phyloP scores from a whole-genome alignment of 2,329 filamentous ascomycete species.

The Aspergillus sp. region DNA sequence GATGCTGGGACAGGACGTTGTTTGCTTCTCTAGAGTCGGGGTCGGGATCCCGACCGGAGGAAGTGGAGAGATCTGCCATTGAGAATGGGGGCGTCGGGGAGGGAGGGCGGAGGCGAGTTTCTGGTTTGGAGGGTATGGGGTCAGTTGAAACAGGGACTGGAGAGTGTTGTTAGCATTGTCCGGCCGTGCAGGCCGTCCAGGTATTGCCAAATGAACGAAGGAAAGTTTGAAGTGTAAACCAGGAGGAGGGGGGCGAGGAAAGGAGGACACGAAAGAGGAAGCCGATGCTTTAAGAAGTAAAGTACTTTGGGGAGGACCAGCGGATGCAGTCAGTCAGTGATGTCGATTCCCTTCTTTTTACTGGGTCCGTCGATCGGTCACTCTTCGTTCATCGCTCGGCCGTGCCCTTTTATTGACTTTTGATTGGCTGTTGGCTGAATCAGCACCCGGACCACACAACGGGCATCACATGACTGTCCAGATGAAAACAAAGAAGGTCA shows the following conservation, averaged over 20 bases:
- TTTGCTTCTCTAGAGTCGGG: constrained; percentile 17
- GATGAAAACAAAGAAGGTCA: too few relatives aligned
- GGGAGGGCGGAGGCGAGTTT: not conserved
- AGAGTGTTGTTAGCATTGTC: not conserved
- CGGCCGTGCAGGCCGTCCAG: not conserved
- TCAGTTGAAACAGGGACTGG: not conserved
- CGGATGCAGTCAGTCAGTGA: too few relatives aligned
- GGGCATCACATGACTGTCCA: too few relatives aligned
- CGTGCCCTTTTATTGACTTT: too few relatives aligned
- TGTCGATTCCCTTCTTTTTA: too few relatives aligned
- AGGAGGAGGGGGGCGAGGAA: not conserved
- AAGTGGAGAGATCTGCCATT: constrained; percentile 35
- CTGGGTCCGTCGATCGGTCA: too few relatives aligned
- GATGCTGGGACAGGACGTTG: constrained; percentile 24
- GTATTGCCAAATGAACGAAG: not conserved
- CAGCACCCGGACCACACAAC: too few relatives aligned
- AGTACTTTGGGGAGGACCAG: not conserved
- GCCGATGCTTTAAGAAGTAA: too few relatives aligned
- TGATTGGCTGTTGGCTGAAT: too few relatives aligned
- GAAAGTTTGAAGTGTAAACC: not conserved
- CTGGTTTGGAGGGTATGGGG: not conserved
- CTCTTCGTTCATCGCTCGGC: too few relatives aligned
- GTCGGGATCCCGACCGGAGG: constrained; percentile 8
- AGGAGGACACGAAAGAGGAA: not conserved
- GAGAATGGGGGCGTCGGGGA: not conserved